phyloP scores from a whole-genome alignment of 2,329 filamentous ascomycete species.

The Coccinonectria pachysandricola region DNA sequence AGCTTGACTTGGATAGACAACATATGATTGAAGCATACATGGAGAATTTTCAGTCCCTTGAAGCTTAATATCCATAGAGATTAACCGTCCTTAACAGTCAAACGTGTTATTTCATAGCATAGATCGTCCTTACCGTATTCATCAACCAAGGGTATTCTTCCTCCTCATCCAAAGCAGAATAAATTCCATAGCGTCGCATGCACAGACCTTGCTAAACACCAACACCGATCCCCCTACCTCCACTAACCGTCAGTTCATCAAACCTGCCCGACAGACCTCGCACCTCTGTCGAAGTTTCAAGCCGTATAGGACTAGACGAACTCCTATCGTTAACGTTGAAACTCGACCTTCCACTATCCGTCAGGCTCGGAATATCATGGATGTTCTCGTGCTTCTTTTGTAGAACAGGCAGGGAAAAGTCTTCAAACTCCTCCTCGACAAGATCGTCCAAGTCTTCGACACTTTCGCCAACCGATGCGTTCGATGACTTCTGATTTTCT shows the following conservation, averaged over 20 bases:
- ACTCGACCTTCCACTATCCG: conserved; percentile 8
- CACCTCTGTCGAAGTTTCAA: conserved; percentile 20
- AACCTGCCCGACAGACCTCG: conserved; percentile 20
- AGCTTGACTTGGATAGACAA: too few species aligned
- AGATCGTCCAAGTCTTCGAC: conserved; percentile 20
- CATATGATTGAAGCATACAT: too few species aligned
- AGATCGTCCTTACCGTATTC: too few species aligned
- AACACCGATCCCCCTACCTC: conserved; percentile 22
- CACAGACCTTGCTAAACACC: conserved; percentile 10
- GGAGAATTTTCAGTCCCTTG: too few species aligned
- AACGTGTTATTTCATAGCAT: too few species aligned
- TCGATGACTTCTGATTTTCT: conserved; percentile 6
- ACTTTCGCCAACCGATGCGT: not conserved
- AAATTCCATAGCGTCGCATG: too few species aligned
- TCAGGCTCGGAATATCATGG: conserved; percentile 1
- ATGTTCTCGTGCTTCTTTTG: too few species aligned
- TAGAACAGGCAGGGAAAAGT: too few species aligned
- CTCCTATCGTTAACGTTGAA: conserved; percentile 9
- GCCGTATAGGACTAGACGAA: conserved; percentile 18
- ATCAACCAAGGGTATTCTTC: conserved; percentile 5
- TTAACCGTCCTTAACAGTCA: too few species aligned
- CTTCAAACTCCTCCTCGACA: conserved; percentile 21
- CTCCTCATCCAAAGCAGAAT: not conserved
- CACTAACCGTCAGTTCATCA: conserved; percentile 23
- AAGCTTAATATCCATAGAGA: too few species aligned